Conservation (phyloP, 2,329 filamentous ascomycete genomes). For the Colletotrichum musae region DNA sequence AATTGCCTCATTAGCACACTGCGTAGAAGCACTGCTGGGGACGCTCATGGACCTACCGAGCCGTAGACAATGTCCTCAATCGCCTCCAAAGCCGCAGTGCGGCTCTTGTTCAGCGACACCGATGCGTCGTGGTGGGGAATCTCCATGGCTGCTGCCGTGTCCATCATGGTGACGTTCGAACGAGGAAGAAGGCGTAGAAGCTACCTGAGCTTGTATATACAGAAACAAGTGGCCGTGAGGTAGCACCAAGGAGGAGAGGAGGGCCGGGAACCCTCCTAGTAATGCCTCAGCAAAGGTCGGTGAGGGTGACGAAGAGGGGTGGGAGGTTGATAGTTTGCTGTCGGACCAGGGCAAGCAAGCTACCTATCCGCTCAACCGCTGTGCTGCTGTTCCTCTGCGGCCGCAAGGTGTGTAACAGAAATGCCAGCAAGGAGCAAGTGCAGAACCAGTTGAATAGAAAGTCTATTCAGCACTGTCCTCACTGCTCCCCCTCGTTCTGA, state of each 20-base stretch:
- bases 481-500: slow-evolving; percentile 39
- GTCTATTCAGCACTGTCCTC: slow-evolving; percentile 43
- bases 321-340: slow-evolving; percentile 6
- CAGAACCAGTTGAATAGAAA: slow-evolving; percentile 38
- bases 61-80: slow-evolving; percentile 91
- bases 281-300: slow-evolving; percentile 24
- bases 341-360: slow-evolving; percentile 1
- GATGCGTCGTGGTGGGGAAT: slow-evolving; percentile 39
- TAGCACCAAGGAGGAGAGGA: not conserved
- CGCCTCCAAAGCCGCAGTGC: slow-evolving; percentile 71
- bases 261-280: slow-evolving; percentile 7
- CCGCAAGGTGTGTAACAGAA: slow-evolving; percentile 22
- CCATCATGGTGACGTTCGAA: slow-evolving; percentile 31
- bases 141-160: slow-evolving; percentile 39
- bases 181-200: not conserved
- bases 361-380: slow-evolving; percentile 19
- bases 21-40: not conserved
- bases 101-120: slow-evolving; percentile 38
- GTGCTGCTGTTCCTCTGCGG: not conserved
- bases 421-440: slow-evolving; percentile 40
- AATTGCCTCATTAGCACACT: slow-evolving; percentile 20
- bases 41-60: slow-evolving; percentile 71
- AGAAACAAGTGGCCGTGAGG: not conserved
- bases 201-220: slow-evolving; percentile 19
- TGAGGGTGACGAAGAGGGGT: slow-evolving; percentile 3